These are phyloP conservation scores for Gossypium aridum DNA, from an alignment of 441 rosid genomes.

Conservation along the genomic window DNA sequence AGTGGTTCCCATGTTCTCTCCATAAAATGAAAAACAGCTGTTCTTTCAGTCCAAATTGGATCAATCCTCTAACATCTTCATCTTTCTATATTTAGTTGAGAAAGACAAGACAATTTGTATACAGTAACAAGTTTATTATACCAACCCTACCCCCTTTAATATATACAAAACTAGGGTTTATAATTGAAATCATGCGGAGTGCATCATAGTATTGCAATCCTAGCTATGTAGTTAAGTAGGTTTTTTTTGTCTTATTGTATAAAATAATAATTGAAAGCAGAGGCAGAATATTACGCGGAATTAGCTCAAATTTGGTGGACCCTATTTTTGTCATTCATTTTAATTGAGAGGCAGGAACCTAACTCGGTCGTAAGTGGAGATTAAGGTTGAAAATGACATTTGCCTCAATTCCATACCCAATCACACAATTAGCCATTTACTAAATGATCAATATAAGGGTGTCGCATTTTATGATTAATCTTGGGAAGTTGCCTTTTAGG, in stretches of 20 bases:
- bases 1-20: constrained; percentile 5
- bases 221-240: neutral
- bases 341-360: neutral
- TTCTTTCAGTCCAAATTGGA: neutral
- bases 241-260: neutral
- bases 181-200: neutral
- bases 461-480: too few species aligned
- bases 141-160: neutral
- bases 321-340: neutral
- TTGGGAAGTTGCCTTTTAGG: too few species aligned
- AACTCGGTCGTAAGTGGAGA: neutral
- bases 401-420: neutral
- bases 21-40: neutral
- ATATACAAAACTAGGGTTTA: neutral
- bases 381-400: neutral
- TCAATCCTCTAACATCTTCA: neutral
- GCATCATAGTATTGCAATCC: neutral
- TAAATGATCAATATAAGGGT: neutral
- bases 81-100: neutral
- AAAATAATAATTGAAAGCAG: neutral
- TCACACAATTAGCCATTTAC: neutral
- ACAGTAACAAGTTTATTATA: neutral
- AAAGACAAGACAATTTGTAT: too few species aligned
- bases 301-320: neutral
- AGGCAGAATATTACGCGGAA: neutral